A percentile compares a stretch with the other conserved stretches of the same genome.
Conservation (phyloP, 2,329 filamentous ascomycete species). For the Beauveria bassiana region DNA sequence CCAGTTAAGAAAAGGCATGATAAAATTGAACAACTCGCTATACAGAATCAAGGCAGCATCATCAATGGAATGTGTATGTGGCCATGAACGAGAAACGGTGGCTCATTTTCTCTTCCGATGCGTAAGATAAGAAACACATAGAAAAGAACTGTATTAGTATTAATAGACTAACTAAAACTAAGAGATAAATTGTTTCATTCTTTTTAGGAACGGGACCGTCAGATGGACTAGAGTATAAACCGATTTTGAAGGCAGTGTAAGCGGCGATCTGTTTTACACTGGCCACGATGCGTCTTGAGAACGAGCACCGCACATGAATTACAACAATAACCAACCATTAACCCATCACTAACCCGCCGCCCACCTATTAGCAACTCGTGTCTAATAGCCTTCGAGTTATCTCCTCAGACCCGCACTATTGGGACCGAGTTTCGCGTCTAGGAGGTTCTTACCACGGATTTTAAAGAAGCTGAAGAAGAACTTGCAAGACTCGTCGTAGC, state of each 20-base stretch:
- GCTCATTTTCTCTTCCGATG: constrained; percentile 10
- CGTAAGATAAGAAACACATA: constrained; percentile 1
- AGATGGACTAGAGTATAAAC: not conserved
- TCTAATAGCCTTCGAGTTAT: not conserved
- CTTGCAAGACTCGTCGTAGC: too few relatives aligned
- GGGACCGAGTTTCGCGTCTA: too few relatives aligned
- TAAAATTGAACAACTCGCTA: constrained; percentile 6
- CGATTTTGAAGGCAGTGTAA: not conserved
- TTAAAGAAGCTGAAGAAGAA: too few relatives aligned
- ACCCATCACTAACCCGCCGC: not conserved
- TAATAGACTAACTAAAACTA: not conserved
- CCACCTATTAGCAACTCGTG: not conserved
- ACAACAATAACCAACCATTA: not conserved
- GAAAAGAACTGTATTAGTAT: not conserved
- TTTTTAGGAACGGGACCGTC: not conserved
- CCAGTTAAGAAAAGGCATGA: constrained; percentile 7
- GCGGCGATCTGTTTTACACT: not conserved
- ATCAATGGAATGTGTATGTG: constrained; percentile 7
- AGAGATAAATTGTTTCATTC: constrained; percentile 2
- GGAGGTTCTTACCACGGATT: too few relatives aligned
- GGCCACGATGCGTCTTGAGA: not conserved
- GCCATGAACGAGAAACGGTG: constrained; percentile 10
- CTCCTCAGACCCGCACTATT: too few relatives aligned
- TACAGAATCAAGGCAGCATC: constrained; percentile 5
- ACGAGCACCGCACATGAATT: not conserved